Evolutionary conservation across 495 filamentous ascomycete species (phyloP), one percentile per base, ranked within the genome.

Genomic region (Halenospora varia): DNA sequence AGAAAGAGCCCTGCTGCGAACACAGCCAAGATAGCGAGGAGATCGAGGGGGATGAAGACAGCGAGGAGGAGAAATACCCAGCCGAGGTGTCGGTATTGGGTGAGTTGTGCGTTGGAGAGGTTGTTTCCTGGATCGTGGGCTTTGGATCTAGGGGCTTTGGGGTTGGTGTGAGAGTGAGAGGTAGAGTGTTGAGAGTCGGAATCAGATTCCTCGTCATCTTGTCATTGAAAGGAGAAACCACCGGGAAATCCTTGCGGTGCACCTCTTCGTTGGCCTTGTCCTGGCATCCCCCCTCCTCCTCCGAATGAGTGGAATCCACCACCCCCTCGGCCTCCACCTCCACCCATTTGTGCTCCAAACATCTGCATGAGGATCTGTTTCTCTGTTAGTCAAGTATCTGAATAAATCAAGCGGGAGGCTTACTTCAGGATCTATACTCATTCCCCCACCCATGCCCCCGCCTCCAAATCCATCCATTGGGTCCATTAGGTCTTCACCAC

Each of bases 401-500:
- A n/a, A n/a, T n/a, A n/a, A n/a, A n/a, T n/a, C n/a, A n/a, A n/a
- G n/a, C n/a, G n/a, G n/a, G n/a, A n/a, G n/a, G n/a, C n/a, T n/a
- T n/a, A n/a, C n/a, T n/a, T n/a, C 84, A 0, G 86, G 86, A 63
- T 87, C 84, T 57, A 89, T 88, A 49, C 51, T 59, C 60, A 49
- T 55, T 70, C 76, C 15, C n/a, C 79, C 79, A 1, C 76, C 74
- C 77, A 82, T 86, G 8, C 81, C 83, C 51, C 80, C 79, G 17
- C 82, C 80, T 25, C 85, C 79, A 70, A 96, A 95, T 82, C 96
- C 92, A 67, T 97, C 94, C 39, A 82, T 76, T 0, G 89, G 89
- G 69, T 97, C 94, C 20, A 92, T 79, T 23, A 98, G 79, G 67
- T 98, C 94, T 51, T 94, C 87, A 4, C 94, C 94, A 66, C 85